Base-by-base conservation (phyloP, 163 green algal genomes). In the Chlamydomonas reinhardtii region DNA sequence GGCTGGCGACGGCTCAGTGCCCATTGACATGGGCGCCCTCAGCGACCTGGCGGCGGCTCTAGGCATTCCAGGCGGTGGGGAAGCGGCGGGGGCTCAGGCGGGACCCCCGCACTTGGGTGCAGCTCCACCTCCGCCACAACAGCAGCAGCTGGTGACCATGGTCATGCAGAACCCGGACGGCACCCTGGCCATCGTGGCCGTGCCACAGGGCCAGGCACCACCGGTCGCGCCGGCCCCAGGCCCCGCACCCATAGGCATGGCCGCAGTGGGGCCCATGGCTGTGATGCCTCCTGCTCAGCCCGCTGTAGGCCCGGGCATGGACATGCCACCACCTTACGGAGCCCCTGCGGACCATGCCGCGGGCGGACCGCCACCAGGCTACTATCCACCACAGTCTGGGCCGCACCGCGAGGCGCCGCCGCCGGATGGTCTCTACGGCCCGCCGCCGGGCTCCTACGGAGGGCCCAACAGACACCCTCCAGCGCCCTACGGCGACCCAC, bases 151-250 rank as follows among this genome's bases (percentile, higher is more conserved):
- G 6, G 61, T 87, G 32, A 87, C 71, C 2, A 39, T 87, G 37
- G 72, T 87, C 22, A 82, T 87, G 72, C 71, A 87, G 43, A 81
- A 82, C 72, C 82, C 82, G 2, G 82, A 87, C 61, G 82, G 82
- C n/a, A 69, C 82, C 19, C 61, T 87, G 19, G n/a, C 72, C 1
- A 75, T 87, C 20, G 72, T 87, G 37, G 72, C 82, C 11, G 31
- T 87, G 72, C 82, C 82, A 17, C 70, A 73, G 59, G 59, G 80
- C 12, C 24, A 56, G 27, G 31, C 29, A 34, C 62, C 64, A 35
- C 56, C 37, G 54, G 15, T 19, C 29, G 39, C 14, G 9, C 20
- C 48, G 19, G 48, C 1, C 9, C 48, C 48, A 17, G 9, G 48
- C 48, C 48, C 48, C 11, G 48, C 48, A 14, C 48, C 48, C 6